Conservation (phyloP, 2,329 filamentous ascomycete species). For the Paracamarosporium sp. region DNA sequence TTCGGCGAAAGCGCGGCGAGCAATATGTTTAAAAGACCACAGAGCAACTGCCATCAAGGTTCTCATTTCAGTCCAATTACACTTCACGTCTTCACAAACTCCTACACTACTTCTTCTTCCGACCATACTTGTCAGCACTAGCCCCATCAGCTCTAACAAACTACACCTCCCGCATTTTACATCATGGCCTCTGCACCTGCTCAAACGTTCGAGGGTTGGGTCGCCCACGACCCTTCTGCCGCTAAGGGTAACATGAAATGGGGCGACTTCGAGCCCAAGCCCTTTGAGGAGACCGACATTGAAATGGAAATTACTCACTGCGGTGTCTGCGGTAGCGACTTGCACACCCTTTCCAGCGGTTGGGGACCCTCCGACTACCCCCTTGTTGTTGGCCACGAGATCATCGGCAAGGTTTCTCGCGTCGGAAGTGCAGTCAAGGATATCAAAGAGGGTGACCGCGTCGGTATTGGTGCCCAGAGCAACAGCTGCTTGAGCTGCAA, state of each 20-base stretch:
- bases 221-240: slow-evolving; percentile 58
- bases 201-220: slow-evolving; percentile 61
- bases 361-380: slow-evolving; percentile 59
- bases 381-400: slow-evolving; percentile 51
- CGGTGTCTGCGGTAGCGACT: slow-evolving; percentile 44
- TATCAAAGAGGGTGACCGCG: slow-evolving; percentile 68
- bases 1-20: not conserved
- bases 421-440: slow-evolving; percentile 51
- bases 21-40: not conserved
- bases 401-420: slow-evolving; percentile 46
- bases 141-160: not conserved
- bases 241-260: slow-evolving; percentile 63
- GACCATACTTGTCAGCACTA: not conserved
- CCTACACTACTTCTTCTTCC: not conserved
- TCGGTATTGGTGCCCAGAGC: slow-evolving; percentile 58
- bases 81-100: not conserved
- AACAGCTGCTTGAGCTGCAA: slow-evolving; percentile 57
- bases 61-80: not conserved
- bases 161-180: not conserved
- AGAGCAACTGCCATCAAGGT: not conserved
- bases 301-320: slow-evolving; percentile 50
- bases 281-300: slow-evolving; percentile 71
- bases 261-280: slow-evolving; percentile 53
- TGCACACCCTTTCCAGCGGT: slow-evolving; percentile 47
- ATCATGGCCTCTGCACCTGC: slow-evolving; percentile 6